These are phyloP conservation scores for Bipolaris gigantea DNA, from an alignment of 2,329 filamentous ascomycete species.

Conservation along the genomic window DNA sequence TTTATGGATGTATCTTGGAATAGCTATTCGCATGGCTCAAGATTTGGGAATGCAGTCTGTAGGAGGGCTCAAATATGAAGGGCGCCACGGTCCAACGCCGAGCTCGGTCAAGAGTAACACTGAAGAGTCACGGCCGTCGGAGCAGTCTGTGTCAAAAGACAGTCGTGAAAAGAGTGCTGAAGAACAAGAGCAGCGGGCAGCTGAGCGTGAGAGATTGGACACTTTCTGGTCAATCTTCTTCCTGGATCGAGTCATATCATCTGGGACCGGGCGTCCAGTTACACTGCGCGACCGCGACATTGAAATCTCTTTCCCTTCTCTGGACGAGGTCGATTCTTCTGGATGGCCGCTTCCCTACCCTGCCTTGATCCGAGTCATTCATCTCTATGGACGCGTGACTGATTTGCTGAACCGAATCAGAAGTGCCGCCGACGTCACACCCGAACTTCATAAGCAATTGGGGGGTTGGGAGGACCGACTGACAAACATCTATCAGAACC, in stretches of 20 bases:
- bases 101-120: conserved; percentile 53
- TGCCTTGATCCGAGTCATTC: conserved; percentile 78
- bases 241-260: conserved; percentile 83
- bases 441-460: conserved; percentile 71
- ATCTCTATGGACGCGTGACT: conserved; percentile 81
- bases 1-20: conserved; percentile 90
- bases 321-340: conserved; percentile 58
- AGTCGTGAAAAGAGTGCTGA: conserved; percentile 39
- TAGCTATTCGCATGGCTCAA: conserved; percentile 80
- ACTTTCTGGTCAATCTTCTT: conserved; percentile 92
- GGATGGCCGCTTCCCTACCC: conserved; percentile 79
- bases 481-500: conserved; percentile 71
- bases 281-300: conserved; percentile 84
- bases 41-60: conserved; percentile 81
- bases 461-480: conserved; percentile 79
- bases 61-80: conserved; percentile 67
- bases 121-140: conserved; percentile 44
- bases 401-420: conserved; percentile 83
- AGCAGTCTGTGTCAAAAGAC: conserved; percentile 54
- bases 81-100: conserved; percentile 58
- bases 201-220: conserved; percentile 80
- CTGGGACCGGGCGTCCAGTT: conserved; percentile 80
- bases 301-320: conserved; percentile 69
- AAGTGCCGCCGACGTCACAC: conserved; percentile 71
- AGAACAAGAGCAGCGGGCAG: conserved; percentile 60